These are phyloP conservation scores for Erythrobasidium yunnanense DNA, from an alignment of 768 basidiomycete species.

Conservation along the genomic window DNA sequence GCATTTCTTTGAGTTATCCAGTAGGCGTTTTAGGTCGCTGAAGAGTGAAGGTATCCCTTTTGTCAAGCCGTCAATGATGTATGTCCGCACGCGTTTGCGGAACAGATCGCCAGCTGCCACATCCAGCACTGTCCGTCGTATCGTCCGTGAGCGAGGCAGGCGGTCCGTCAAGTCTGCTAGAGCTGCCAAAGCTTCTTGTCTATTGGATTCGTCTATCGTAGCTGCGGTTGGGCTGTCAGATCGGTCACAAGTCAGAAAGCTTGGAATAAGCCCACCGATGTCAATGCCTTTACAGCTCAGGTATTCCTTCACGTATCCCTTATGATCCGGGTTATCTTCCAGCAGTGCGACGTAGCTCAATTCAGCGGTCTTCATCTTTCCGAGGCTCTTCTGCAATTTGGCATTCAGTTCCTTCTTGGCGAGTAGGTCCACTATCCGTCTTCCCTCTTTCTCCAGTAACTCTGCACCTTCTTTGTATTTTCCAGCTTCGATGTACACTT, in stretches of 20 bases:
- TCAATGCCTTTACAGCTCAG: conserved; percentile 57
- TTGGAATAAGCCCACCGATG: conserved; percentile 48
- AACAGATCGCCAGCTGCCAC: conserved; percentile 55
- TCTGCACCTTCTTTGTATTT: conserved; percentile 37
- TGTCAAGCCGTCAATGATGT: conserved; percentile 58
- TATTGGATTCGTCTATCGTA: conserved; percentile 48
- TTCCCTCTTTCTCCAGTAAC: conserved; percentile 38
- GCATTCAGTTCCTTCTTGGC: conserved; percentile 47
- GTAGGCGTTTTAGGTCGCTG: conserved; percentile 77
- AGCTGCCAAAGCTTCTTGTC: conserved; percentile 49
- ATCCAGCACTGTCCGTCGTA: conserved; percentile 4
- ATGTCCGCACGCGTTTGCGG: conserved; percentile 53
- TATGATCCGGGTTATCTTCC: conserved; percentile 71
- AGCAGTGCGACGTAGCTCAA: conserved; percentile 70
- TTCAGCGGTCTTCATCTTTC: conserved; percentile 58
- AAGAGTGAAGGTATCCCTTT: conserved; percentile 91
- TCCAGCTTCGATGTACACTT: conserved; percentile 61
- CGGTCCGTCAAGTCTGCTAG: conserved; percentile 55
- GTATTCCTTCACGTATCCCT: conserved; percentile 67
- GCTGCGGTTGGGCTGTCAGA: too few species aligned
- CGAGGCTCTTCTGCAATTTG: conserved; percentile 60
- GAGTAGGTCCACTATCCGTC: conserved; percentile 50
- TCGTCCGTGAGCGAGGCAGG: conserved; percentile 51
- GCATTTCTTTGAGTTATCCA: conserved; percentile 57
- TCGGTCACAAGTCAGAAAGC: too few species aligned